Base-by-base conservation (phyloP, 257 asterid genomes). In the Gentiana dahurica region DNA sequence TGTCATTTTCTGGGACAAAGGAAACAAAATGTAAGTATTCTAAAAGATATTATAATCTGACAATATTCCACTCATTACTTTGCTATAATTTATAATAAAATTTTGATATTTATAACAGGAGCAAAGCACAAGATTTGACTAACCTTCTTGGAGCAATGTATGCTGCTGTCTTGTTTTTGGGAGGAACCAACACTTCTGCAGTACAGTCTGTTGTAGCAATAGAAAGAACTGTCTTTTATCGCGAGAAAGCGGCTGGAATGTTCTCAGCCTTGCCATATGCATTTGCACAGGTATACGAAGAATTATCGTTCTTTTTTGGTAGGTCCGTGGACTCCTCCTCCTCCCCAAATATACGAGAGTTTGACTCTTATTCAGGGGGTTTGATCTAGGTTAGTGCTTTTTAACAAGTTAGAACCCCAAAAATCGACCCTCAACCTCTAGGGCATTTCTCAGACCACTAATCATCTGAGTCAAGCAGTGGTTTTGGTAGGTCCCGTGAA, bases 221-320 rank as follows among this genome's bases (percentile, higher is more conserved):
- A 0, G 91, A 82, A 48, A 77, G 87, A 63, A 82, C 87, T 1
- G 84, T 82, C 15, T 82, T 77, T 51, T 82, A 82, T 67, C 80
- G 84, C 4, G 84, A 82, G 71, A 75, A 79, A 67, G 87, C 91
- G 56, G 87, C 91, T 10, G 75, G 87, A 64, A 82, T 79, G 91
- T 79, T 70, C 65, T 79, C 87, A 34, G 81, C 87, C 2, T 68
- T 82, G 59, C 91, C 91, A 49, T 82, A 82, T 46, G 87, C 87
- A 51, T 82, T 79, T 62, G 91, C 91, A n/a, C 91, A 82, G 84
- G 87, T 82, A 64, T 37, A 53, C 39, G 51, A 43, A 49, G 24
- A 33, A 24, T 24, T 24, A 24, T 24, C 24, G 24, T 24, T 24
- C 24, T 24, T 24, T 24, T 24, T 24, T 24, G 24, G 24, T 24